Conservation (phyloP, 2,329 filamentous ascomycete genomes). For the Penicillium decumbens region DNA sequence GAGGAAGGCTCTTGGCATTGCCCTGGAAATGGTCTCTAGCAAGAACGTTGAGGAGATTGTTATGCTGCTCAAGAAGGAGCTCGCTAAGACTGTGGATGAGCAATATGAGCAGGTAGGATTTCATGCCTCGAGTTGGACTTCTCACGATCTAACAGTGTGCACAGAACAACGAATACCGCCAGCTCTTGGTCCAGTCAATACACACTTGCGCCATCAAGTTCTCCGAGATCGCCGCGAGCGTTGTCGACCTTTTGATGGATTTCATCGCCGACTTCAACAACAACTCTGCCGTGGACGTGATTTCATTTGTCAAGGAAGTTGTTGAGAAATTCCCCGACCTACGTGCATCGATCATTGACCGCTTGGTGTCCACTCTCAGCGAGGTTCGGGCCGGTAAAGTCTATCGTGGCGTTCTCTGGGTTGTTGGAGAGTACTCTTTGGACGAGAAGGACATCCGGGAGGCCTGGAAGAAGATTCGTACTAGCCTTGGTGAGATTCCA, state of each 20-base stretch:
- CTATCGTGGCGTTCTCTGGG: slow-evolving; percentile 94
- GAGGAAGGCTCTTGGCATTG: slow-evolving; percentile 82
- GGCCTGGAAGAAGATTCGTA: slow-evolving; percentile 92
- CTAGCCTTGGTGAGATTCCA: slow-evolving; percentile 92
- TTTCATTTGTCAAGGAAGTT: slow-evolving; percentile 97
- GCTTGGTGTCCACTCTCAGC: slow-evolving; percentile 80
- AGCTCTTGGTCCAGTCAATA: slow-evolving; percentile 92
- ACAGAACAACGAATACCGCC: slow-evolving; percentile 83
- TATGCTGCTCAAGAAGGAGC: slow-evolving; percentile 91
- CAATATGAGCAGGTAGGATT: slow-evolving; percentile 79
- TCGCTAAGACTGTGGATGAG: slow-evolving; percentile 95
- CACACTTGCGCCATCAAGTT: slow-evolving; percentile 99
- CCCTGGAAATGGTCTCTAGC: slow-evolving; percentile 96
- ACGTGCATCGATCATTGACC: slow-evolving; percentile 77
- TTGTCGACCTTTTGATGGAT: slow-evolving; percentile 96
- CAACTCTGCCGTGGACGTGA: slow-evolving; percentile 91
- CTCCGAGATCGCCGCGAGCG: slow-evolving; percentile 93
- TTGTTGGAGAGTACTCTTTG: slow-evolving; percentile 92
- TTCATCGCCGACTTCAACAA: slow-evolving; percentile 99
- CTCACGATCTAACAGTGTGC: neutral
- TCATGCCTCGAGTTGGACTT: neutral
- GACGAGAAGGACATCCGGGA: slow-evolving; percentile 92
- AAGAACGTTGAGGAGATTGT: slow-evolving; percentile 99
- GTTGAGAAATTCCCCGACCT: slow-evolving; percentile 96
- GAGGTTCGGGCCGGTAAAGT: slow-evolving; percentile 97